phyloP scores from a whole-genome alignment of 2,329 filamentous ascomycete genomes.

The Xylariaceae sp. region DNA sequence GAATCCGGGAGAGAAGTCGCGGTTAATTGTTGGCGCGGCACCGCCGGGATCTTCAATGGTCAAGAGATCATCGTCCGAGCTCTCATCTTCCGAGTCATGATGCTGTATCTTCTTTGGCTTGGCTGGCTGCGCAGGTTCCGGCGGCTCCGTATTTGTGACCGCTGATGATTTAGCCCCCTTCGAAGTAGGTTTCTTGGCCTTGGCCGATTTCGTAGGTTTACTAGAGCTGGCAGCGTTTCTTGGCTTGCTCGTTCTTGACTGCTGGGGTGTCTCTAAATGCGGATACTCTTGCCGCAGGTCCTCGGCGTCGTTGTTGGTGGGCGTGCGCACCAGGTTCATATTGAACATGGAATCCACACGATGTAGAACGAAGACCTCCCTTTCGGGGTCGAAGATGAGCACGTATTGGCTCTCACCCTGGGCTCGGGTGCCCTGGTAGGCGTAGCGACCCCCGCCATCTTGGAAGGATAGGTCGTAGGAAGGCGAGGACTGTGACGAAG shows the following conservation, averaged over 20 bases:
- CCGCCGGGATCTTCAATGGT: constrained; percentile 58
- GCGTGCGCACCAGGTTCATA: constrained; percentile 76
- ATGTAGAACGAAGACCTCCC: constrained; percentile 77
- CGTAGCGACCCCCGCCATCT: constrained; percentile 54
- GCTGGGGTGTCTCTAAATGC: constrained; percentile 50
- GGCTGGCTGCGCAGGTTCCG: constrained; percentile 23
- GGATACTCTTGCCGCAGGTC: constrained; percentile 63
- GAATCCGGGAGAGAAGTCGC: constrained; percentile 49
- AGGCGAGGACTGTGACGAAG: constrained; percentile 34
- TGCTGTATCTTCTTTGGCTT: constrained; percentile 19
- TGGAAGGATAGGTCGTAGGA: constrained; percentile 54
- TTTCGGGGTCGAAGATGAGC: constrained; percentile 70
- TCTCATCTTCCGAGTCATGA: constrained; percentile 42
- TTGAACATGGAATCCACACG: constrained; percentile 76
- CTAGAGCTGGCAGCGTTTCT: constrained; percentile 13
- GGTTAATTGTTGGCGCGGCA: constrained; percentile 34
- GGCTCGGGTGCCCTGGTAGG: constrained; percentile 57
- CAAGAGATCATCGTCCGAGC: constrained; percentile 54
- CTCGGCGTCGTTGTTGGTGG: constrained; percentile 58
- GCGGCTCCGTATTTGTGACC: constrained; percentile 22
- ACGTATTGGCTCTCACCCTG: constrained; percentile 56
- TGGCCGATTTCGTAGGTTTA: constrained; percentile 27
- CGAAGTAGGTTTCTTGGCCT: constrained; percentile 26
- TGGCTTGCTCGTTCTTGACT: constrained; percentile 20
- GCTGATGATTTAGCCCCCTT: constrained; percentile 20